phyloP scores from a whole-genome alignment of 2,329 filamentous ascomycete species.

The Fusarium lateritium region DNA sequence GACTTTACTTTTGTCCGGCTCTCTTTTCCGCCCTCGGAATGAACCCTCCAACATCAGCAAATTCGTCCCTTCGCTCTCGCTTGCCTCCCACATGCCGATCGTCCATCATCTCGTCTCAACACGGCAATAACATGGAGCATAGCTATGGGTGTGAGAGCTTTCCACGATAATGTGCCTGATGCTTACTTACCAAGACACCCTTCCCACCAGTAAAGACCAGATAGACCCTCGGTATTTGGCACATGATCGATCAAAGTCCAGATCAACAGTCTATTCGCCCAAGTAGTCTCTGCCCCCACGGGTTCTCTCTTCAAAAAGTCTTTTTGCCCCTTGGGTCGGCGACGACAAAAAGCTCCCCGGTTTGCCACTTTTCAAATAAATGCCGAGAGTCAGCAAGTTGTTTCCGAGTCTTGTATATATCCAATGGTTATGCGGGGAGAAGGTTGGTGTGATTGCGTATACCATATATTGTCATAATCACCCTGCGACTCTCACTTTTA shows the following conservation, averaged over 20 bases:
- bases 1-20: too few species aligned
- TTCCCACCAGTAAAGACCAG: constrained; percentile 8
- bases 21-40: too few species aligned
- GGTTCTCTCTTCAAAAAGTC: constrained; percentile 2
- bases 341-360: neutral
- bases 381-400: neutral
- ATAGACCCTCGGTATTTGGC: neutral
- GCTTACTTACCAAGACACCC: constrained; percentile 16
- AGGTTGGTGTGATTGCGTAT: neutral
- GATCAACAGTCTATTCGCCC: constrained; percentile 17
- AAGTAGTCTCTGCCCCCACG: constrained; percentile 20
- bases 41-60: neutral
- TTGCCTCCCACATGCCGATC: constrained; percentile 14
- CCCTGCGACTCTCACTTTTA: neutral
- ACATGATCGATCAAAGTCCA: constrained; percentile 4
- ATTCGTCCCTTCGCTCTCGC: constrained; percentile 6
- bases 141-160: neutral
- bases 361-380: constrained; percentile 5
- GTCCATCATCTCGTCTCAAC: neutral
- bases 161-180: constrained; percentile 8
- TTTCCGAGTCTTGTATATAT: neutral
- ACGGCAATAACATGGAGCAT: constrained; percentile 2
- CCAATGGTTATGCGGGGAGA: too few species aligned
- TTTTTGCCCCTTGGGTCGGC: neutral
- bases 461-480: neutral